Conservation (phyloP, 1,139 yeast genomes). For the Zygoascus sp. region DNA sequence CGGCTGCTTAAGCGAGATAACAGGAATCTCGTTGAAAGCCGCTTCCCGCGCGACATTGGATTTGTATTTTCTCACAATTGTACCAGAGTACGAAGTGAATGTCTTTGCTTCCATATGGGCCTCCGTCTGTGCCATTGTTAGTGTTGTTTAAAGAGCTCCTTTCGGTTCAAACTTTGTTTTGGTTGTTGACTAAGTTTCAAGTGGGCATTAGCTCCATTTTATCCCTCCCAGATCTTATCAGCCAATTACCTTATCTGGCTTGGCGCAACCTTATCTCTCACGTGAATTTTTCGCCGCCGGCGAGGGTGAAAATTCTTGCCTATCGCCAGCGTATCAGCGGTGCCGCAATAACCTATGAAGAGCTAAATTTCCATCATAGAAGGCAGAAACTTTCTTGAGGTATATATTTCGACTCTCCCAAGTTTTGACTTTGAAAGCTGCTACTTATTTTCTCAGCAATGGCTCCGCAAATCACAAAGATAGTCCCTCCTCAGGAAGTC, state of each 20-base stretch:
- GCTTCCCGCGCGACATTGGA: conserved; percentile 8
- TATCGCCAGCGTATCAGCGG: background rate
- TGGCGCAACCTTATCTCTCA: background rate
- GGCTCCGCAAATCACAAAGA: background rate
- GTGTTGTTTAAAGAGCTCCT: too few species aligned
- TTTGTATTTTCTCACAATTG: conserved; percentile 5
- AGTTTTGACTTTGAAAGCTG: background rate
- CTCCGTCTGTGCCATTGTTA: too few species aligned
- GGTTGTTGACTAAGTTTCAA: too few species aligned
- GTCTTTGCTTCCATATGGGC: conserved; percentile 10
- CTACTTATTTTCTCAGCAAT: background rate
- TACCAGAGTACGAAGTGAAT: conserved; percentile 13
- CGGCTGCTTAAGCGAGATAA: conserved; percentile 6
- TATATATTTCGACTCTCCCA: background rate
- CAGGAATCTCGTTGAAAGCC: conserved; percentile 9
- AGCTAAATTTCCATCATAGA: background rate
- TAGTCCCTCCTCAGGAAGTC: background rate
- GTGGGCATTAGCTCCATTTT: too few species aligned
- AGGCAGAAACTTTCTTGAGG: background rate
- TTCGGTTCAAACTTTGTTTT: too few species aligned
- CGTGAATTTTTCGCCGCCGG: background rate
- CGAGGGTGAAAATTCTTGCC: background rate
- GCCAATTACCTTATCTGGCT: too few species aligned
- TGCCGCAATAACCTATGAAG: background rate
- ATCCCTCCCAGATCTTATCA: too few species aligned